phyloP scores from a whole-genome alignment of 805 yeast species.

The Saturnispora serradocipensis region DNA sequence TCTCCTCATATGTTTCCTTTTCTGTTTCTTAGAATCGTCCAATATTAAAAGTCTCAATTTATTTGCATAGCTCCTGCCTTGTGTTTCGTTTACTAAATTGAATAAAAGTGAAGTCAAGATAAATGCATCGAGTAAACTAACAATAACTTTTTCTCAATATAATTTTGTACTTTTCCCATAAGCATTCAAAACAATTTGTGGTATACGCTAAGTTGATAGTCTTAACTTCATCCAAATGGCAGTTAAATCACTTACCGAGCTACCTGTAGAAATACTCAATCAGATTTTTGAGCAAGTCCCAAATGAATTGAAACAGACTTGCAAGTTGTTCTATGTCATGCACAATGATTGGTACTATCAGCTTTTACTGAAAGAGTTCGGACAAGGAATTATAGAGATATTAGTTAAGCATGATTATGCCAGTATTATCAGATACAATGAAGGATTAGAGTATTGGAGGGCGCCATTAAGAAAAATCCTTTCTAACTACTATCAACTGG shows the following conservation, averaged over 20 bases:
- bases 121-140: not conserved
- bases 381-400: slow-evolving; percentile 17
- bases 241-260: slow-evolving; percentile 15
- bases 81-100: too few relatives aligned
- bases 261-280: slow-evolving; percentile 25
- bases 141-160: not conserved
- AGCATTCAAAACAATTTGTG: not conserved
- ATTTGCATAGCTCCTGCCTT: too few relatives aligned
- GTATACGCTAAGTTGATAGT: not conserved
- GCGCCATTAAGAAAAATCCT: slow-evolving; percentile 20
- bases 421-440: slow-evolving; percentile 23
- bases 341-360: slow-evolving; percentile 42
- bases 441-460: slow-evolving; percentile 31
- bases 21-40: not conserved
- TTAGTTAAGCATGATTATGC: slow-evolving; percentile 20
- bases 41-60: too few relatives aligned
- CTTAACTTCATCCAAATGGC: not conserved
- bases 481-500: slow-evolving; percentile 16
- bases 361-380: slow-evolving; percentile 25
- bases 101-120: not conserved
- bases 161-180: not conserved
- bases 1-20: not conserved
- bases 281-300: slow-evolving; percentile 23
- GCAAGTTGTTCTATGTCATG: slow-evolving; percentile 33
- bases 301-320: slow-evolving; percentile 23